Evolutionary conservation across 1,139 yeast genomes (phyloP).

Genomic region (Suhomyces kunorum): DNA sequence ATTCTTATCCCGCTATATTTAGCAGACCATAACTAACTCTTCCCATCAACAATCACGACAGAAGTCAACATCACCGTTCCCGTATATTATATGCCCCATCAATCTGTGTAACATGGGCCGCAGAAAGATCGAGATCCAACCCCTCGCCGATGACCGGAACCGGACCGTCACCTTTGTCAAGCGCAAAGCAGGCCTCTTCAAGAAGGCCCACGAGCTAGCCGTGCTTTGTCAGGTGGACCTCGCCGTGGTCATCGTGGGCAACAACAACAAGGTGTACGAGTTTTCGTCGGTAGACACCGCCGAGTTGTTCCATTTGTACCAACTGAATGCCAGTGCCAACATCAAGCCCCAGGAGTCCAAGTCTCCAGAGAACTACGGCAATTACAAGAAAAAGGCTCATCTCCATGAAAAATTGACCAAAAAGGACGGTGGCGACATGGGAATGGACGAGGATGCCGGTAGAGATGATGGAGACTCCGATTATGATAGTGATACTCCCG

Average conservation of each 20-base stretch:
- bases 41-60: constrained; percentile 4
- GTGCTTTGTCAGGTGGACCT: constrained; percentile 91
- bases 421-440: constrained; percentile 12
- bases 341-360: constrained; percentile 55
- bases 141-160: constrained; percentile 87
- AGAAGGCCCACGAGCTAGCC: constrained; percentile 93
- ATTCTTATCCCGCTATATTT: no score
- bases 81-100: constrained; percentile 1
- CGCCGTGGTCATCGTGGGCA: constrained; percentile 87
- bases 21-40: constrained; percentile 6
- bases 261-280: constrained; percentile 78
- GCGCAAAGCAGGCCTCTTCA: constrained; percentile 91
- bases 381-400: constrained; percentile 36
- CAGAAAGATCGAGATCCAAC: constrained; percentile 92
- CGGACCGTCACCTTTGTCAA: constrained; percentile 88
- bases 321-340: constrained; percentile 20
- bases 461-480: constrained; percentile 32
- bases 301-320: constrained; percentile 59
- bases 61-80: neutral
- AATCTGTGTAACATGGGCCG: constrained; percentile 70
- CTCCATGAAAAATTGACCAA: constrained; percentile 13
- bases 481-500: constrained; percentile 31
- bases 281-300: constrained; percentile 72
- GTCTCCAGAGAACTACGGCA: constrained; percentile 60
- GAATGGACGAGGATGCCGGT: constrained; percentile 25